Evolutionary conservation across 768 basidiomycete genomes (phyloP).

Genomic region (Tremella yokohamensis): DNA sequence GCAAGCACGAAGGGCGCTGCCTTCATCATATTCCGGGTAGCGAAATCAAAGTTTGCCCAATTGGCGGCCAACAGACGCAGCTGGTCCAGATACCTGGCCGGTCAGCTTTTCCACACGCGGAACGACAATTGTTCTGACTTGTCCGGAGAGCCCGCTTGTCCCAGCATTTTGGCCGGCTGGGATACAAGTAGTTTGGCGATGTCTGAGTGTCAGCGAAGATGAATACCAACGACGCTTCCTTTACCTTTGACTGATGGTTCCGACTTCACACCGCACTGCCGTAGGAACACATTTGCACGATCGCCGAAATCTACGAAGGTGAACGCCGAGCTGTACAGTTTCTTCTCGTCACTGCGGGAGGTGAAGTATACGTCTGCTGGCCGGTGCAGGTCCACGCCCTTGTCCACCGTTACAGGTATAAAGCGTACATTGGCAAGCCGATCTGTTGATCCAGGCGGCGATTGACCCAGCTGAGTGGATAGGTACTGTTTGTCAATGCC

Average conservation of each 20-base stretch:
- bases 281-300: slow-evolving; percentile 76
- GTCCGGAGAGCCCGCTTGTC: slow-evolving; percentile 40
- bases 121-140: slow-evolving; percentile 25
- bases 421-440: slow-evolving; percentile 62
- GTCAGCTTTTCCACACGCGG: neutral
- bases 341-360: slow-evolving; percentile 47
- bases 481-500: slow-evolving; percentile 27
- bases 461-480: slow-evolving; percentile 32
- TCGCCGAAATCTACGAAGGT: slow-evolving; percentile 83
- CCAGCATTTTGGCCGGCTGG: slow-evolving; percentile 35
- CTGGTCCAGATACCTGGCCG: slow-evolving; percentile 68
- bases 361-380: slow-evolving; percentile 48
- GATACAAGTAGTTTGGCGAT: slow-evolving; percentile 32
- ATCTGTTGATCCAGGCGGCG: slow-evolving; percentile 55
- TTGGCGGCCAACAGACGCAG: slow-evolving; percentile 84
- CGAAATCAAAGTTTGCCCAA: slow-evolving; percentile 51
- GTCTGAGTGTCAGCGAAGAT: slow-evolving; percentile 18
- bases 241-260: slow-evolving; percentile 79
- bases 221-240: neutral
- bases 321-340: slow-evolving; percentile 76
- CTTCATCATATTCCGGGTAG: slow-evolving; percentile 65
- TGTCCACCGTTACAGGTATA: slow-evolving; percentile 57
- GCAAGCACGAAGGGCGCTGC: slow-evolving; percentile 69
- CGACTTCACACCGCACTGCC: slow-evolving; percentile 77
- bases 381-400: slow-evolving; percentile 21